phyloP scores from a whole-genome alignment of 2,329 filamentous ascomycete genomes.

The Fusarium succisae region DNA sequence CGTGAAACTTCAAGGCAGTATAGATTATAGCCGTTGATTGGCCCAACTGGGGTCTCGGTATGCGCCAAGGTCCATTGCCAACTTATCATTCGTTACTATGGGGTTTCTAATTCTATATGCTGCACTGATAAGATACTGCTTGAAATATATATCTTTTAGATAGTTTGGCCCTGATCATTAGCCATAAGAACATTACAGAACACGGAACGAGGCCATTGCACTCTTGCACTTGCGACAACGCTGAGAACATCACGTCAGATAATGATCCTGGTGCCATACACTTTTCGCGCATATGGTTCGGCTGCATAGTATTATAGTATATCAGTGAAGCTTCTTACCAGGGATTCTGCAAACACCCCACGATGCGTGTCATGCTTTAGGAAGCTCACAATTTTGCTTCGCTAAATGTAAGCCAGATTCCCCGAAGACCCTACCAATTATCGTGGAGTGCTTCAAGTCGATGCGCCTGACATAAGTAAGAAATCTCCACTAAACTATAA shows the following conservation, averaged over 20 bases:
- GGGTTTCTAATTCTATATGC: too few species aligned
- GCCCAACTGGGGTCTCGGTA: background rate
- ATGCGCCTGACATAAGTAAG: background rate
- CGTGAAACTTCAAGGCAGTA: too few species aligned
- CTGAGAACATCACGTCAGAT: background rate
- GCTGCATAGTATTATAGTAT: too few species aligned
- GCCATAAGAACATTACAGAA: rapidly evolving
- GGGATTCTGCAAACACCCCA: too few species aligned
- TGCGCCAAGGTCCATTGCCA: background rate
- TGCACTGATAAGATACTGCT: background rate
- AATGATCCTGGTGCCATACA: background rate
- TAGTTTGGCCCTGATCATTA: rapidly evolving
- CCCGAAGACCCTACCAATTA: background rate
- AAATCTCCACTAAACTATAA: rapidly evolving
- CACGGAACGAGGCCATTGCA: too few species aligned
- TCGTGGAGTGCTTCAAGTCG: background rate
- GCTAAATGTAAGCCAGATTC: background rate
- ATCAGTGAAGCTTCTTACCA: too few species aligned
- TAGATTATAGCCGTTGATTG: background rate
- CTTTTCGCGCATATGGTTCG: background rate
- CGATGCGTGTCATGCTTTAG: too few species aligned
- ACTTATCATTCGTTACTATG: background rate
- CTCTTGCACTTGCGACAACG: background rate
- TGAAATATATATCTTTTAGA: too few species aligned
- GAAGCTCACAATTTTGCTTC: rapidly evolving